A percentile compares a stretch with the other conserved stretches of the same genome.
Evolutionary conservation across 768 basidiomycete genomes (phyloP).

Genomic region (Kwoniella bestiolae): DNA sequence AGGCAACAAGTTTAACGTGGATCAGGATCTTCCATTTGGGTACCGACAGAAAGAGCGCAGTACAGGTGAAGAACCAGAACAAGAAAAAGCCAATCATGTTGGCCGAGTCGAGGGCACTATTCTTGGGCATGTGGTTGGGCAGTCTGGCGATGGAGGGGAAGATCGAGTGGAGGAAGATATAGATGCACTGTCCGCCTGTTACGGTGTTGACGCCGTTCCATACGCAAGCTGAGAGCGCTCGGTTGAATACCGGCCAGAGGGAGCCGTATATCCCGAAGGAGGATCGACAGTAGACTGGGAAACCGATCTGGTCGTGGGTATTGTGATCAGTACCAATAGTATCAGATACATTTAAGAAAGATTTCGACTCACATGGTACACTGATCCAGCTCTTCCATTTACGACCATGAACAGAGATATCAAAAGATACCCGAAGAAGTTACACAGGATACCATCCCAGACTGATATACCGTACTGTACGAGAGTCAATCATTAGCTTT

Average conservation of each 20-base stretch:
- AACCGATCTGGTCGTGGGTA: slow-evolving; percentile 21
- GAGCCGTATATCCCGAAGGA: slow-evolving; percentile 49
- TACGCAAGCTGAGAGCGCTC: slow-evolving; percentile 36
- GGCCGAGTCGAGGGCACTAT: slow-evolving; percentile 26
- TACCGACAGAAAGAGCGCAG: slow-evolving; percentile 22
- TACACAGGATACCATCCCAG: slow-evolving; percentile 29
- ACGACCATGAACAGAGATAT: slow-evolving; percentile 43
- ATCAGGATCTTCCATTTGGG: slow-evolving; percentile 42
- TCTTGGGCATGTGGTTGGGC: slow-evolving; percentile 33
- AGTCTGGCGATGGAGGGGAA: slow-evolving; percentile 39
- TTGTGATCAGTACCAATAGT: too few relatives aligned
- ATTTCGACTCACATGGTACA: slow-evolving; percentile 33
- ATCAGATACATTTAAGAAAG: not conserved
- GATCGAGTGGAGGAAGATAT: slow-evolving; percentile 43
- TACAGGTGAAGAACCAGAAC: slow-evolving; percentile 28
- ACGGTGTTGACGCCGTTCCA: slow-evolving; percentile 38
- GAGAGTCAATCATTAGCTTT: too few relatives aligned
- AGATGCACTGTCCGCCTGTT: slow-evolving; percentile 41
- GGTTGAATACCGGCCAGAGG: slow-evolving; percentile 40
- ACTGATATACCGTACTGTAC: slow-evolving; percentile 20
- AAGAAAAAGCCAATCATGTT: slow-evolving; percentile 38
- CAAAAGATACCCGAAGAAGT: slow-evolving; percentile 36
- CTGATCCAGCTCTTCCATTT: slow-evolving; percentile 39
- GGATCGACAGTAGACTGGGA: slow-evolving; percentile 37
- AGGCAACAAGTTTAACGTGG: slow-evolving; percentile 36